Evolutionary conservation across 306 rosid species (phyloP), one percentile per base, ranked within the genome.

Genomic region (Ochetophila trinervis): DNA sequence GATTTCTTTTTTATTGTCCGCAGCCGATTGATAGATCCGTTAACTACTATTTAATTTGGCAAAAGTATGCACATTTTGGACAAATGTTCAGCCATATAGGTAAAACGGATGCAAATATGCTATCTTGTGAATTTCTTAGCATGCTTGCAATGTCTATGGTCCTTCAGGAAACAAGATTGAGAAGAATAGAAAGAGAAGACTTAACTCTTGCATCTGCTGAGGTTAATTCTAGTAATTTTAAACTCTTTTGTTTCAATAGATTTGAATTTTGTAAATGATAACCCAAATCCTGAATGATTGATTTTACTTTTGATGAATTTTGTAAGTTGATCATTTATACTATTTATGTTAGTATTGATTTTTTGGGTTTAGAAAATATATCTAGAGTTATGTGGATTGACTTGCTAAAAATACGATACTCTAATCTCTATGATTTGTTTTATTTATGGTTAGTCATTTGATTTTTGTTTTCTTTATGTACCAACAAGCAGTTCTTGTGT

Each of bases 141-240:
- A 59, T 56, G 68, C 23, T 70, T 52, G 35, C 35, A 74, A 62
- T 76, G 27, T 35, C 35, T 72, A 69, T 63, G 40, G 45, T 75
- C 60, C 67, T 53, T 75, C 87, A 93, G 99, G 90, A 75, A 87
- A 86, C 90, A 96, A 85, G 97, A 74, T 66, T 73, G 55, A 88
- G 94, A 77, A 91, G 99, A 70, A 93, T 87, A 73, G 94, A 90
- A 76, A 86, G 90, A 74, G 99, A 97, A 50, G 97, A 97, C 62
- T 70, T 93, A 82, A 93, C 99, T 63, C 99, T 93, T 81, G 97
- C 99, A 59, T 93, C 99, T 69, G 99, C 99, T 66, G 99, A 93
- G 86, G 97, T 93, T 73, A 90, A 90, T 93, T 80, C 96, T 90
- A 78, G 90, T 93, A 65, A 54, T 53, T 37, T 60, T 51, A 62